A percentile compares a stretch with the other conserved stretches of the same genome.
These are phyloP conservation scores for Rickenella mellea DNA, from an alignment of 768 basidiomycete genomes.

Conservation along the genomic window DNA sequence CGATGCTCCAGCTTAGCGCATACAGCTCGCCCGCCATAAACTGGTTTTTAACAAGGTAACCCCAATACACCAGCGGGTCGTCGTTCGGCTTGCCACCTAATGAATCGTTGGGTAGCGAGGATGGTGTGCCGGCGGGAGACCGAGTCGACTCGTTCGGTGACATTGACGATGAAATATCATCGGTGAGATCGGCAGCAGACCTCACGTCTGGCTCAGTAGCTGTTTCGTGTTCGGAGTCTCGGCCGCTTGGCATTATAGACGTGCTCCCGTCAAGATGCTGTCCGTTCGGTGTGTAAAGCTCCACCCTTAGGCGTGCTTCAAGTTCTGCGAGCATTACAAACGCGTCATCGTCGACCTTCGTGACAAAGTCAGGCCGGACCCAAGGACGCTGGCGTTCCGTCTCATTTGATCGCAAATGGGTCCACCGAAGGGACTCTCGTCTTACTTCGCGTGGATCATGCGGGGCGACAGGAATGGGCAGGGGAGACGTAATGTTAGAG, in stretches of 20 bases:
- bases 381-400: constrained; percentile 43
- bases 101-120: no score
- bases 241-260: background rate
- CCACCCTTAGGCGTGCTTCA: constrained; percentile 77
- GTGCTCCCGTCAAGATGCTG: background rate
- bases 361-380: constrained; percentile 85
- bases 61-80: constrained; percentile 81
- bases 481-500: constrained; percentile 40
- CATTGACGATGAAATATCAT: background rate
- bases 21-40: constrained; percentile 98
- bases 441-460: constrained; percentile 63
- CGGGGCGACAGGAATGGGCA: constrained; percentile 50
- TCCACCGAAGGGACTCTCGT: constrained; percentile 33
- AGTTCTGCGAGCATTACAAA: constrained; percentile 94
- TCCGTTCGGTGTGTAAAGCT: constrained; percentile 44
- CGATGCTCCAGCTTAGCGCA: constrained; percentile 80
- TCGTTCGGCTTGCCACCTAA: constrained; percentile 8
- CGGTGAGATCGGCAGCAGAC: background rate
- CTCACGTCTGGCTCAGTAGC: background rate
- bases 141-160: background rate
- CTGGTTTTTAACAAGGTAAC: constrained; percentile 80
- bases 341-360: constrained; percentile 93
- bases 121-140: constrained; percentile 1
- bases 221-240: background rate
- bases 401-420: no score